Base-by-base conservation (phyloP, 1,284 basidiomycete genomes). In the Ganoderma meredithae region DNA sequence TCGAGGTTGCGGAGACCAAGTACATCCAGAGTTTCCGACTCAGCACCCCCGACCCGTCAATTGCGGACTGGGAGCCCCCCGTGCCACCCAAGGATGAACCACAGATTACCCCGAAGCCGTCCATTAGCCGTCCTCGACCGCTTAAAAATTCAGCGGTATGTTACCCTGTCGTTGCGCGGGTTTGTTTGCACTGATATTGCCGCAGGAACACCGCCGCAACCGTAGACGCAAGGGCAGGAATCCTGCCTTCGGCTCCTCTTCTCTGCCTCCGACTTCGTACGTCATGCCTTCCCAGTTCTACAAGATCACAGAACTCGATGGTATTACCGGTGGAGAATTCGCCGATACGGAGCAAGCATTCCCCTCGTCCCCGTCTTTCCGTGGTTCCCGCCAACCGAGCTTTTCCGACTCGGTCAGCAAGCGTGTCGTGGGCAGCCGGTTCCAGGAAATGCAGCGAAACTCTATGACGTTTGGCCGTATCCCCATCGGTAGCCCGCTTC, bases 281-380 rank as follows among this genome's bases (percentile, higher is more conserved):
- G 88, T 93, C 17, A 90, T 90, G n/a, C 91, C 91, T 15, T 92
- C 90, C 4, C 86, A 88, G 65, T 93, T 91, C 76, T 93, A 93
- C 81, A 89, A 90, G 73, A 84, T 93, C 43, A 84, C 88, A 44
- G 82, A 84, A 40, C 82, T 92, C 3, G 84, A 82, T 68, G 90
- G 89, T 13, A 82, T 92, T 43, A 89, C 81, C 64, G 86, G 86
- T n/a, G 88, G 89, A 6, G 82, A 85, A 27, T 86, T 90, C 67
- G 80, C 84, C 15, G 84, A 85, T 65, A 73, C 72, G 6, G 76
- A 76, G 39, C 65, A 63, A 17, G 73, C 72, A n/a, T 63, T 71
- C 17, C 47, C 71, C 47, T 49, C 68, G 64, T 62, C 69, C 41
- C 76, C 69, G 65, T 63, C 69, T 41, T 76, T 71, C 33, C 81